Evolutionary conservation across 2,329 filamentous ascomycete species (phyloP).

Genomic region (Cladosporium sp.): DNA sequence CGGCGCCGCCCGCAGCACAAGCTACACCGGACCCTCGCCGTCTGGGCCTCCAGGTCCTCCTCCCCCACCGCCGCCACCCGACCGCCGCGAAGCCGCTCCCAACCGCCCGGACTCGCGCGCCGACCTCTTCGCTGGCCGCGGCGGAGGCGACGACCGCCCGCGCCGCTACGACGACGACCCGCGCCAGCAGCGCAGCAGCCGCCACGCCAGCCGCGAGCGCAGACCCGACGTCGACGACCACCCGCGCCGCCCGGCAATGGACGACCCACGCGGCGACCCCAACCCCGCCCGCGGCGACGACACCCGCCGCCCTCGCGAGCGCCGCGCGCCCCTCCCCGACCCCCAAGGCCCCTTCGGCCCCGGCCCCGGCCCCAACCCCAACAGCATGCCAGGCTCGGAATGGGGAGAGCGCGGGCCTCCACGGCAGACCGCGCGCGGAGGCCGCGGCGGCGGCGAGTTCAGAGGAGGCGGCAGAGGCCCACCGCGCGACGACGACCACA

Average conservation of each 20-base stretch:
- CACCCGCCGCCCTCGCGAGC: constrained; percentile 20
- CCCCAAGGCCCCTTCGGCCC: constrained; percentile 2
- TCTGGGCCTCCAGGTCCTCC: neutral
- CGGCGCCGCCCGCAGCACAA: constrained; percentile 21
- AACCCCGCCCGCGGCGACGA: constrained; percentile 19
- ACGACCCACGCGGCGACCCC: constrained; percentile 21
- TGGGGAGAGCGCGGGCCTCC: constrained; percentile 19
- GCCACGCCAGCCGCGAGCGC: constrained; percentile 24
- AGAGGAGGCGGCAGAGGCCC: constrained; percentile 4
- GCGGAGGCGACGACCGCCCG: constrained; percentile 14
- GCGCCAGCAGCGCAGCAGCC: constrained; percentile 18
- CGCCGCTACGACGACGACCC: constrained; percentile 22
- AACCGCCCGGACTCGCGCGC: constrained; percentile 12
- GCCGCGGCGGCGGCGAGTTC: constrained; percentile 1
- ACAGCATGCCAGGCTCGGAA: constrained; percentile 10
- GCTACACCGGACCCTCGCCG: constrained; percentile 13
- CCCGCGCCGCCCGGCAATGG: constrained; percentile 15
- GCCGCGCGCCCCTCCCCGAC: constrained; percentile 12
- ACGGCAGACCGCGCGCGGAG: constrained; percentile 1
- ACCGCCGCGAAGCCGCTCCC: constrained; percentile 13
- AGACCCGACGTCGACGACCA: constrained; percentile 17
- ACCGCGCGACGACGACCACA: constrained; percentile 15
- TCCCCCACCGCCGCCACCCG: constrained; percentile 18
- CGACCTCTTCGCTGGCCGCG: constrained; percentile 17
- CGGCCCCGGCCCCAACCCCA: neutral